These are phyloP conservation scores for Colletotrichum limetticola DNA, from an alignment of 2,329 filamentous ascomycete species.

Conservation along the genomic window DNA sequence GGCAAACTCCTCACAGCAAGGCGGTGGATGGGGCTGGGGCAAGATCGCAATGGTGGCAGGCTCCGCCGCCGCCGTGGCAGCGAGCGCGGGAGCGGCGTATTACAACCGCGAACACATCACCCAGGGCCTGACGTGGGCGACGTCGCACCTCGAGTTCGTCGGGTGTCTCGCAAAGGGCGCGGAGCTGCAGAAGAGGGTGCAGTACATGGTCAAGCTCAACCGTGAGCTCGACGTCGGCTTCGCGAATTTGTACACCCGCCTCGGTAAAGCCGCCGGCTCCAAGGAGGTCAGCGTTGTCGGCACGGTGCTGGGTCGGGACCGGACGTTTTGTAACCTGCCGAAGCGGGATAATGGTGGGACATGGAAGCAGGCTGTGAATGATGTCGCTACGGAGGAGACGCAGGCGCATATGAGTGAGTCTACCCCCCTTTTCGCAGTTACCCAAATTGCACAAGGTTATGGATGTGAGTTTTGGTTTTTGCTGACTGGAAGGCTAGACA, in stretches of 20 bases:
- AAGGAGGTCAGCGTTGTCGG: constrained; percentile 64
- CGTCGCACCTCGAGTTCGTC: constrained; percentile 93
- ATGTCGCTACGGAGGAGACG: constrained; percentile 81
- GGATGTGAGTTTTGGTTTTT: not conserved
- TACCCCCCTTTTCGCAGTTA: not conserved
- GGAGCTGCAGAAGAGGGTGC: constrained; percentile 80
- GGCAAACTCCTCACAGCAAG: constrained; percentile 46
- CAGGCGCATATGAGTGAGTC: constrained; percentile 78
- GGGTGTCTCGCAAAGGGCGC: constrained; percentile 87
- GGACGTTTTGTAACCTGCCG: constrained; percentile 91
- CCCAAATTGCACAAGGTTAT: not conserved
- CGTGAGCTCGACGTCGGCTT: constrained; percentile 78
- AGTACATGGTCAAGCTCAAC: constrained; percentile 72
- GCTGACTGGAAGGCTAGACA: constrained; percentile 54
- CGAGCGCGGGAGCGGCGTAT: constrained; percentile 87
- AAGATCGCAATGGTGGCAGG: constrained; percentile 88
- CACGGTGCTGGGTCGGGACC: constrained; percentile 72
- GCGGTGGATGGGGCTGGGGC: constrained; percentile 81
- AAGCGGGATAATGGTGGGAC: constrained; percentile 59
- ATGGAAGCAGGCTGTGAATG: constrained; percentile 82
- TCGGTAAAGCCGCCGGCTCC: constrained; percentile 74
- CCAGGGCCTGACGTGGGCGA: constrained; percentile 82
- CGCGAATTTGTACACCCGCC: constrained; percentile 86
- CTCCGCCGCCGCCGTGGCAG: constrained; percentile 83
- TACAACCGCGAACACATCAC: constrained; percentile 83